Base-by-base conservation (phyloP, 2,329 filamentous ascomycete species). In the Ceratocystis destructans region DNA sequence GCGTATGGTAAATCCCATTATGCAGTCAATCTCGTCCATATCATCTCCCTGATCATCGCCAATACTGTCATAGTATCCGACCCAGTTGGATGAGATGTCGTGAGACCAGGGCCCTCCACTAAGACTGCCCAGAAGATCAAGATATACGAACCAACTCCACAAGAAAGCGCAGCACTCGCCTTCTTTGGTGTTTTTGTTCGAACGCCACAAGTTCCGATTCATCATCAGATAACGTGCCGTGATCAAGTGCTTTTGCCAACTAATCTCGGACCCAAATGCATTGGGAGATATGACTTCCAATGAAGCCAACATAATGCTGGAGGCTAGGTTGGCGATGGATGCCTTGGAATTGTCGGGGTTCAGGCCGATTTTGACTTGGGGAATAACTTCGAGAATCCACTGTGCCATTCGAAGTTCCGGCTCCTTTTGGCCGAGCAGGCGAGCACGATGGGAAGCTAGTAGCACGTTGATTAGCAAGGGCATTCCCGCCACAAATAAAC, bases 231-330 rank as follows among this genome's bases (percentile, higher is more conserved):
- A 83, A 1, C 90, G 83, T 0, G 90, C 89, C 64, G 90, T 83
- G 66, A 84, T 83, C 1, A 95, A 80, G 74, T 95, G 89, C 64
- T 82, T 83, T 72, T 91, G 88, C 90, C 90, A 95, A 0, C 88
- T 82, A 64, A 93, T 88, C 0, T 84, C 80, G n/a, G 89, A 86
- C 65, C 88, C 89, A 72, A 94, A 93, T 0, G 88, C 87, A 66
- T 86, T 87, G 0, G 90, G 90, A 0, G 87, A 90, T 62, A 94
- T 86, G 66, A 94, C 93, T 72, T 94, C 89, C 22, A 94, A 78
- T 1, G 89, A 92, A 0, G 89, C 84, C 59, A 95, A 81, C 87
- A 94, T 91, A 69, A 95, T 91, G 6, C 89, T 87, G 0, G 89
- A 90, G 0, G 89, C 89, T 2, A 95, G 79, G 65, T 87, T 89